These are phyloP conservation scores for Trichoderma atroviride DNA, from an alignment of 2,329 filamentous ascomycete genomes.

Conservation along the genomic window DNA sequence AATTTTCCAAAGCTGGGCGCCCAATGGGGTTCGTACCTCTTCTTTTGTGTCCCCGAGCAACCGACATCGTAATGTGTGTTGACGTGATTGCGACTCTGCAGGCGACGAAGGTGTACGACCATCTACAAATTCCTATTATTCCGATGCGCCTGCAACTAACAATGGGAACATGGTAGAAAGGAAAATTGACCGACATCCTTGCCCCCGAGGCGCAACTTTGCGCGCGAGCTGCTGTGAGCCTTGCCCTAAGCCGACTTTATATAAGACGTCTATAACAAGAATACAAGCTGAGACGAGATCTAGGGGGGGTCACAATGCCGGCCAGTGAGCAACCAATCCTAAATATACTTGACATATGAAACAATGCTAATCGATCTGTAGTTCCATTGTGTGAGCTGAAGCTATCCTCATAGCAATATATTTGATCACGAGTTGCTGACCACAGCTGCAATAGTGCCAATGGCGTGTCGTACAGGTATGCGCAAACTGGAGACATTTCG, in stretches of 20 bases:
- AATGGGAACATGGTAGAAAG: slow-evolving; percentile 37
- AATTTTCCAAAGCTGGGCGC: slow-evolving; percentile 35
- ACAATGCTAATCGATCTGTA: too few species aligned
- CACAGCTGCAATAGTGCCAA: slow-evolving; percentile 31
- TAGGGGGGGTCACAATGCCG: slow-evolving; percentile 40
- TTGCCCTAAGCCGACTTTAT: slow-evolving; percentile 28
- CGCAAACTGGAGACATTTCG: slow-evolving; percentile 27
- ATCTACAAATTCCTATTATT: slow-evolving; percentile 27
- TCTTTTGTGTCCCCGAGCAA: slow-evolving; percentile 21
- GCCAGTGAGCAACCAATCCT: neutral
- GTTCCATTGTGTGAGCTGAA: slow-evolving; percentile 30
- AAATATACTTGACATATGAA: too few species aligned
- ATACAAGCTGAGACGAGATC: slow-evolving; percentile 28
- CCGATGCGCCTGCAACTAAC: slow-evolving; percentile 26
- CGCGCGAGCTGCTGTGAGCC: slow-evolving; percentile 40
- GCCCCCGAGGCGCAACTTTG: slow-evolving; percentile 38
- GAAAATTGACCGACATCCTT: slow-evolving; percentile 43
- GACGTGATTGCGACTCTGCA: slow-evolving; percentile 33
- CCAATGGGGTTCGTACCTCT: slow-evolving; percentile 43
- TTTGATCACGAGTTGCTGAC: slow-evolving; percentile 14
- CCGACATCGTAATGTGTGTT: slow-evolving; percentile 31
- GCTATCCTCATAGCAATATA: slow-evolving; percentile 25
- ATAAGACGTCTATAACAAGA: slow-evolving; percentile 23
- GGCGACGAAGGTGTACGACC: slow-evolving; percentile 41
- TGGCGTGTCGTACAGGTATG: slow-evolving; percentile 43